Evolutionary conservation across 2,329 filamentous ascomycete species (phyloP), one percentile per base, ranked within the genome.

Genomic region (Bipolaris oryzae): DNA sequence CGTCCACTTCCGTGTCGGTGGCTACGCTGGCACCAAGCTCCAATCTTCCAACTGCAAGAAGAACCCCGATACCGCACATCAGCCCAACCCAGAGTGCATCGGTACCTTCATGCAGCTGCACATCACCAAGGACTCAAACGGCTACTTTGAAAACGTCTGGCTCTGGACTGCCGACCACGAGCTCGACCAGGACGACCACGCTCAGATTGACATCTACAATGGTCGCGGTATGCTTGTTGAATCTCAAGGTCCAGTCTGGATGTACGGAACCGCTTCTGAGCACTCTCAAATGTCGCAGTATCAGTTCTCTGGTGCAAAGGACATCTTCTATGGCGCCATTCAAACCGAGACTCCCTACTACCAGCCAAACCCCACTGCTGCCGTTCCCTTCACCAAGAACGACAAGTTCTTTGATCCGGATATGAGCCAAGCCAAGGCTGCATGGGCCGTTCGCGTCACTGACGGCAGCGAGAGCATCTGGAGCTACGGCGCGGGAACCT

Each of bases 101-200:
- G 92, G 88, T 33, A 85, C 90, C 23, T 95, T 91, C 49, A 77
- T 86, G 75, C 78, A 86, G 45, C 77, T 87, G 58, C 84, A 86
- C 69, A 74, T 85, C 51, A 85, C 84, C 33, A 75, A 81, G 60
- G 70, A 76, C 35, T 82, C 82, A 16, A 89, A 86, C 35, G 85
- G 86, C 43, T 96, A 96, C 78, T 80, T 96, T 42, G 93, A 97
- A 81, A 96, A 96, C 79, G 87, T 83, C 44, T 96, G 91, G 91
- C 88, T 91, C 76, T 96, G 92, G 92, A 89, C 92, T 44, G 87
- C 92, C 2, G 92, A 96, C 74, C 92, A 96, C 80, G 90, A 95
- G 76, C 89, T 96, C 33, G 92, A 96, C 76, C 83, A 86, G 16
- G 62, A 77, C 7, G 89, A 90, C 72, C 85, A 91, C 78, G 84